Conservation (phyloP, 441 rosid species). For the Flueggea neowawraea region DNA sequence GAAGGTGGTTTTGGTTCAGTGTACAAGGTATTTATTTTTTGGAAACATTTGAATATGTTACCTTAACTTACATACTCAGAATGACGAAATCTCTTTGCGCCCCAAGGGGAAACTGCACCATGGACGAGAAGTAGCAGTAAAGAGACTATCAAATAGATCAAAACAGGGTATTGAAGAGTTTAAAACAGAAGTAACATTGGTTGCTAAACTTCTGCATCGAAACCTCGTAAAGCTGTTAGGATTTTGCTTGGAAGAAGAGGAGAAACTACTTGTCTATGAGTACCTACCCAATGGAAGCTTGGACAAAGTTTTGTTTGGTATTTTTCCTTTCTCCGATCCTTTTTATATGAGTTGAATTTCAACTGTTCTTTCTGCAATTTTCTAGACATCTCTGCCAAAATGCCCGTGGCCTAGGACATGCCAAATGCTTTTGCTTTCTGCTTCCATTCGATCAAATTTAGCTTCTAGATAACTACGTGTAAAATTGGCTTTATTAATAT, state of each 20-base stretch:
- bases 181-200: slow-evolving; percentile 29
- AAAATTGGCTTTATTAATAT: too few species aligned
- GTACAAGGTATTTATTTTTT: slow-evolving; percentile 22
- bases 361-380: too few species aligned
- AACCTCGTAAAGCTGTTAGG: slow-evolving; percentile 26
- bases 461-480: too few species aligned
- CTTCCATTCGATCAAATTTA: too few species aligned
- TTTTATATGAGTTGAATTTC: too few species aligned
- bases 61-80: too few species aligned
- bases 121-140: slow-evolving; percentile 16
- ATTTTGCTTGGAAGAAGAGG: slow-evolving; percentile 27
- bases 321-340: too few species aligned
- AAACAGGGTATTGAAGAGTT: slow-evolving; percentile 17
- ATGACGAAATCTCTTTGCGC: too few species aligned
- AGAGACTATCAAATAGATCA: slow-evolving; percentile 13
- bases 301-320: slow-evolving; percentile 17
- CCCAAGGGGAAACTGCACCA: slow-evolving; percentile 6
- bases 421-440: too few species aligned
- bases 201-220: slow-evolving; percentile 10
- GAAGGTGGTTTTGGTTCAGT: slow-evolving; percentile 40
- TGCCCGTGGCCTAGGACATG: too few species aligned
- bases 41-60: background rate
- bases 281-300: slow-evolving; percentile 27
- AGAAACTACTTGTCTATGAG: slow-evolving; percentile 33
- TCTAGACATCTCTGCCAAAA: too few species aligned